A percentile compares a stretch with the other conserved stretches of the same genome.
Conservation (phyloP, 768 basidiomycete species). For the Tulasnella calospora region DNA sequence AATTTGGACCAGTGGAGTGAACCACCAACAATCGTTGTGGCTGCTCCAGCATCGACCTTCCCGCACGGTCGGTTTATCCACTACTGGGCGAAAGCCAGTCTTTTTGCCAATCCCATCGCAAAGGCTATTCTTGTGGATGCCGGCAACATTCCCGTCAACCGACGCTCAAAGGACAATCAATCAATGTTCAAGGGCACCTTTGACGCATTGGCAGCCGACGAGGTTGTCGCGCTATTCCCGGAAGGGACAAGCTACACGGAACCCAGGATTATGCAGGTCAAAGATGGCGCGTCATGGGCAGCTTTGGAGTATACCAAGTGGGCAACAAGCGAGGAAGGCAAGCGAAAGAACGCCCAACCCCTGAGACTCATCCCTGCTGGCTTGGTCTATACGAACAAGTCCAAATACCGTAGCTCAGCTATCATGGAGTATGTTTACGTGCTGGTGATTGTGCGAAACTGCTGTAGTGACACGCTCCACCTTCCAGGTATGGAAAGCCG, state of each 20-base stretch:
- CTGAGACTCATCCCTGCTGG: slow-evolving; percentile 74
- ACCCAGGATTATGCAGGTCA: slow-evolving; percentile 80
- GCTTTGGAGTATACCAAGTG: slow-evolving; percentile 89
- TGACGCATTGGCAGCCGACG: slow-evolving; percentile 71
- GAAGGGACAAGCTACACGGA: slow-evolving; percentile 83
- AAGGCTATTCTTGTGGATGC: slow-evolving; percentile 74
- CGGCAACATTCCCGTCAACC: slow-evolving; percentile 97
- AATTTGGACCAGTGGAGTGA: background rate
- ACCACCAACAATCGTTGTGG: background rate
- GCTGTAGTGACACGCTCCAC: background rate
- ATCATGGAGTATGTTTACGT: slow-evolving; percentile 45
- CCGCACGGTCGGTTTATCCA: slow-evolving; percentile 78
- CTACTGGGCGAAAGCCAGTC: slow-evolving; percentile 90
- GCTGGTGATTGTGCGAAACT: slow-evolving; percentile 22
- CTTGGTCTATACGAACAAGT: slow-evolving; percentile 93
- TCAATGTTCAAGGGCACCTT: slow-evolving; percentile 84
- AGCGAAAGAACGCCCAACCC: slow-evolving; percentile 38
- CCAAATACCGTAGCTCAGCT: slow-evolving; percentile 87
- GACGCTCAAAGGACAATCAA: slow-evolving; percentile 88
- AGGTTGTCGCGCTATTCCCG: slow-evolving; percentile 88
- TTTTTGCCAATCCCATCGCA: slow-evolving; percentile 75
- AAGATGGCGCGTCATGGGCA: slow-evolving; percentile 91
- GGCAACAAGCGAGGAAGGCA: slow-evolving; percentile 53
- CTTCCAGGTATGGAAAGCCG: slow-evolving; percentile 69
- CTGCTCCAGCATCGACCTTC: slow-evolving; percentile 62